Base-by-base conservation (phyloP, 176 grass and related monocot species). In the Zizania latifolia region DNA sequence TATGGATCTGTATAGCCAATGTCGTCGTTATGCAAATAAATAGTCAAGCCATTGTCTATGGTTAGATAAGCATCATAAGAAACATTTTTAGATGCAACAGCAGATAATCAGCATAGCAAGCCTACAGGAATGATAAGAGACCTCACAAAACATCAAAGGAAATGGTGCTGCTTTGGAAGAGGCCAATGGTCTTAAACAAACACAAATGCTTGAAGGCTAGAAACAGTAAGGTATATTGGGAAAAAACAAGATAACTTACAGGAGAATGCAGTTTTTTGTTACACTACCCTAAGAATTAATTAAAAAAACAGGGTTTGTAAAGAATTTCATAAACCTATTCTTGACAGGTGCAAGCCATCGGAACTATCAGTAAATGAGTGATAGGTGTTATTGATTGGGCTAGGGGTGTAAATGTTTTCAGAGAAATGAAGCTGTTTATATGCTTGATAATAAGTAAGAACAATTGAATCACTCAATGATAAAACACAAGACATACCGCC, bases 401-500 rank as follows among this genome's bases (percentile, higher is more conserved):
- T 24, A 15, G 15, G 0, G 33, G 41, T 41, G 62, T 39, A 66
- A 56, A 21, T 40, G 54, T 33, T 19, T 28, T 28, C 22, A 3
- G 43, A 54, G 36, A 24, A 15, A 43, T 10, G 14, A 26, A 68
- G 2, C 16, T 41, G 28, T 9, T 78, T 78, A 22, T 53, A 55
- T 55, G 30, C 2, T 15, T 5, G 34, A 24, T 13, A 23, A 68
- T 6, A 39, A 21, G 17, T 10, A 6, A 29, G 68, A 63, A 28
- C 31, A 77, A 51, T 64, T 29, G 21, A 57, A 40, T 39, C 24
- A 28, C 13, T 45, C 17, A 10, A 72, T 64, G 39, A 43, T 50
- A 65, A 30, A 5, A 51, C 21, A 69, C 31, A 58, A 58, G 6
- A 78, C 71, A 82, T 88, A 85, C 84, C 80, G 19, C 91, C 91